Evolutionary conservation across 2,329 filamentous ascomycete species (phyloP), one percentile per base, ranked within the genome.

Genomic region (Paracorniculantispora psalliotae): DNA sequence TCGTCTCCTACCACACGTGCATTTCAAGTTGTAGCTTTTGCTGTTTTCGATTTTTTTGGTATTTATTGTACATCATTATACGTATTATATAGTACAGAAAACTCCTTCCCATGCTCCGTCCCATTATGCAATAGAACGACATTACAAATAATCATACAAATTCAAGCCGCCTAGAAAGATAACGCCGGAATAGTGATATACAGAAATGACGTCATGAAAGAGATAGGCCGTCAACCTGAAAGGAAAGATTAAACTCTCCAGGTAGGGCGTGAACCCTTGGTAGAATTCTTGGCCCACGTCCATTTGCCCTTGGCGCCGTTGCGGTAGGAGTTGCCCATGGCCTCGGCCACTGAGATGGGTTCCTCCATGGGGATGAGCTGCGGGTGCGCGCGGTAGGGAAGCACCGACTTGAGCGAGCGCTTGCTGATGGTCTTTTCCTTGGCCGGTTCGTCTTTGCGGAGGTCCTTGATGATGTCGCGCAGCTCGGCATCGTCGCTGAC

Each of bases 401-500:
- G 64, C 19, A 73, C 67, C 33, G 62, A 65, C 57, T 69, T 68
- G 35, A 71, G 58, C 7, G 67, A 61, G 19, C 59, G 66, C 61
- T 66, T 69, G 56, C 61, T 67, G 44, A 64, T 41, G 4, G 63
- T 57, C 53, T 59, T 69, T 15, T 66, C 61, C 59, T 70, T 71
- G 25, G 63, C 63, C 21, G 63, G 57, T 28, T 65, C 64, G 37
- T 64, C 49, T 66, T 79, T 81, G 60, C 74, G 80, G 57, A 79
- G 71, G 1, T 86, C 81, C 62, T 83, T 88, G 64, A 96, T 73
- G 43, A 96, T 86, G 0, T 88, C 81, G 13, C 80, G 80, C 2
- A 97, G 77, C 69, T 97, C 92, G 28, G 82, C 75, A 44, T 96
- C 90, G 57, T 86, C 80, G 35, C 79, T 83, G 6, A 86, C 84